These are phyloP conservation scores for Coccinonectria pachysandricola DNA, from an alignment of 2,329 filamentous ascomycete species.

Conservation along the genomic window DNA sequence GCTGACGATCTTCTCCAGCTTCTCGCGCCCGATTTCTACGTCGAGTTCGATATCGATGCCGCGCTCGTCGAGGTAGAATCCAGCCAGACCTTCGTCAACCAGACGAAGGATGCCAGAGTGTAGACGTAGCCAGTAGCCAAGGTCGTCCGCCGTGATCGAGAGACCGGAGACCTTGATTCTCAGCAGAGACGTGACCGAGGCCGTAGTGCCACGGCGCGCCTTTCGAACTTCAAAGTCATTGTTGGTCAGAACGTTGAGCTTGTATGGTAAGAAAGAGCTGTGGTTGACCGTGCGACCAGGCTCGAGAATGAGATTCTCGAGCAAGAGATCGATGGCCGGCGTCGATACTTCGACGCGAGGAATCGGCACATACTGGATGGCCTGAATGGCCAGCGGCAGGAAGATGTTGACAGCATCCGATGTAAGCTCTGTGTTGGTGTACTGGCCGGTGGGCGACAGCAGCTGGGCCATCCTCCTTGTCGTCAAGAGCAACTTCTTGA, in stretches of 20 bases:
- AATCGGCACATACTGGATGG: conserved; percentile 80
- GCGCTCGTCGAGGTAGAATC: conserved; percentile 74
- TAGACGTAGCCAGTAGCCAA: conserved; percentile 81
- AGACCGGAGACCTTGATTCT: conserved; percentile 74
- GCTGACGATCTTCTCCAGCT: conserved; percentile 70
- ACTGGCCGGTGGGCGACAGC: conserved; percentile 53
- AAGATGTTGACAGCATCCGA: conserved; percentile 72
- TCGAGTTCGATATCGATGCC: conserved; percentile 82
- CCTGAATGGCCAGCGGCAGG: conserved; percentile 64
- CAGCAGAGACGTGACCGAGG: conserved; percentile 57
- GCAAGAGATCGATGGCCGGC: conserved; percentile 70
- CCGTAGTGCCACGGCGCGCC: conserved; percentile 51
- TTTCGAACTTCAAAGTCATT: conserved; percentile 84
- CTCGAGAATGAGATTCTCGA: conserved; percentile 86
- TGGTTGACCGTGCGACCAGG: conserved; percentile 76
- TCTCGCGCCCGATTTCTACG: conserved; percentile 69
- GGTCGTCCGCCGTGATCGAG: conserved; percentile 72
- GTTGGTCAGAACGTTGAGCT: conserved; percentile 68
- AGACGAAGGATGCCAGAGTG: conserved; percentile 68
- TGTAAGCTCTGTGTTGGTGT: conserved; percentile 61
- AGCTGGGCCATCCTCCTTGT: conserved; percentile 58
- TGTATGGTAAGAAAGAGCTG: conserved; percentile 82
- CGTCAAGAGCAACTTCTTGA: conserved; percentile 59
- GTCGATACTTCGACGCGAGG: conserved; percentile 80
- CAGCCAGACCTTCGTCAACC: conserved; percentile 74